Conservation (phyloP, 2,329 filamentous ascomycete species). For the Aspergillus viridinutans region DNA sequence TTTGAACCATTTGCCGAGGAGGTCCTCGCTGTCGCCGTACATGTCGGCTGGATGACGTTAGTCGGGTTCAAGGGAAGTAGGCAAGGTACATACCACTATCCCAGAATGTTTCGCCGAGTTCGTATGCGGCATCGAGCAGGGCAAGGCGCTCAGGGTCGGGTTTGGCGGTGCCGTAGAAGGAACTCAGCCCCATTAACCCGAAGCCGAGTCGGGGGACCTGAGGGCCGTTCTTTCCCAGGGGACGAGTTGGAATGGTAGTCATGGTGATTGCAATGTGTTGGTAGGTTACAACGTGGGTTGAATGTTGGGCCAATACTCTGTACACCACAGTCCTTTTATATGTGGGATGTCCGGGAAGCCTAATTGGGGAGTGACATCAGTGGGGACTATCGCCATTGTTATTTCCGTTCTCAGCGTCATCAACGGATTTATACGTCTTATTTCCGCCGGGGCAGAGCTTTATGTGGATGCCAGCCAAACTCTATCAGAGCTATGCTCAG, state of each 20-base stretch:
- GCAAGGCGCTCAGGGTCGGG: constrained; percentile 43
- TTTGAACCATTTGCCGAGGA: constrained; percentile 49
- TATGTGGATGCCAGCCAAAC: too few species aligned
- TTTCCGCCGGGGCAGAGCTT: too few species aligned
- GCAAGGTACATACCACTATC: constrained; percentile 32
- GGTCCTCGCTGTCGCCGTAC: constrained; percentile 47
- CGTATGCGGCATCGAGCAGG: constrained; percentile 44
- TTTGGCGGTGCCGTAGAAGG: constrained; percentile 25
- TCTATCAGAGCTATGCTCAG: too few species aligned
- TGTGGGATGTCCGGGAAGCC: not conserved
- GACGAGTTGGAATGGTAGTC: constrained; percentile 17
- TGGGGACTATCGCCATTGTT: too few species aligned
- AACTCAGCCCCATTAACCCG: constrained; percentile 26
- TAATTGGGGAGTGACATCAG: not conserved
- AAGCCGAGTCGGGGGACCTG: constrained; percentile 24
- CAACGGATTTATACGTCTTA: too few species aligned
- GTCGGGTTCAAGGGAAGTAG: not conserved
- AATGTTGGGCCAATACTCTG: not conserved
- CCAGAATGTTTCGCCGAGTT: constrained; percentile 44
- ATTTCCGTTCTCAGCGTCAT: too few species aligned
- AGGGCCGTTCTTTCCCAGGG: constrained; percentile 25
- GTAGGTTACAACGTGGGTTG: too few species aligned
- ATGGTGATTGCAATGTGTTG: not conserved
- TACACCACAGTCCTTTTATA: not conserved
- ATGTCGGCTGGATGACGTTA: constrained; percentile 19